phyloP scores from a whole-genome alignment of 2,329 filamentous ascomycete species.

The Fonsecaea pugnacius region DNA sequence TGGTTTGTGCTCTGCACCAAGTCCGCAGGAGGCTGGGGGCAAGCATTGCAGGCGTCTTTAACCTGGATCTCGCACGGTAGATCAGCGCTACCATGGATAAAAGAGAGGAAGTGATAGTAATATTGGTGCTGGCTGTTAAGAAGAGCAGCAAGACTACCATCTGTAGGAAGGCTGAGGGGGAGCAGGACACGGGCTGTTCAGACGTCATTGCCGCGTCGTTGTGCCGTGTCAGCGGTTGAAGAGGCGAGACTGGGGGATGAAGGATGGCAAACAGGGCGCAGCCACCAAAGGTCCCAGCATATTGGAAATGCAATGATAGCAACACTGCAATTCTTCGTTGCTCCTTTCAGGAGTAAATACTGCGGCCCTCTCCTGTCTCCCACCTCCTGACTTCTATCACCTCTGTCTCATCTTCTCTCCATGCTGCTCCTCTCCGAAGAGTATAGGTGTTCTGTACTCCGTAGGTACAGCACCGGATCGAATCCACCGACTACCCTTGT shows the following conservation, averaged over 20 bases:
- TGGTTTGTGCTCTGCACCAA: neutral
- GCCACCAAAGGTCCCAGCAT: constrained; percentile 4
- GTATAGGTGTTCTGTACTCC: neutral
- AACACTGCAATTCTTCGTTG: neutral
- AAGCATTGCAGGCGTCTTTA: neutral
- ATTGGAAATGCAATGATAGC: constrained; percentile 3
- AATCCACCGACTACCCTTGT: neutral
- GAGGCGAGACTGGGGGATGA: neutral
- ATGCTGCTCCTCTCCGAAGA: neutral
- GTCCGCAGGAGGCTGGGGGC: neutral
- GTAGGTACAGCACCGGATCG: neutral
- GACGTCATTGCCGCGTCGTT: neutral
- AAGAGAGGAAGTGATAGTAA: neutral
- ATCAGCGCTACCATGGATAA: neutral
- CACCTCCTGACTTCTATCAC: neutral
- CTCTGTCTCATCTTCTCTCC: neutral
- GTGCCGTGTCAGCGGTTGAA: constrained; percentile 1
- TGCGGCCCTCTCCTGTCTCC: neutral
- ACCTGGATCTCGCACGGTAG: neutral
- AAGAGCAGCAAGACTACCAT: neutral
- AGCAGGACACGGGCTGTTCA: neutral
- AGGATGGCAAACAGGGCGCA: constrained; percentile 7
- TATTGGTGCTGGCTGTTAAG: neutral
- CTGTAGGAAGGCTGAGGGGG: neutral
- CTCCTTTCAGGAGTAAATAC: neutral